Percentiles rank a stretch among this genome's conserved stretches.
Evolutionary conservation across 2,329 filamentous ascomycete species (phyloP).

Genomic region (Pseudocercospora fuligena): DNA sequence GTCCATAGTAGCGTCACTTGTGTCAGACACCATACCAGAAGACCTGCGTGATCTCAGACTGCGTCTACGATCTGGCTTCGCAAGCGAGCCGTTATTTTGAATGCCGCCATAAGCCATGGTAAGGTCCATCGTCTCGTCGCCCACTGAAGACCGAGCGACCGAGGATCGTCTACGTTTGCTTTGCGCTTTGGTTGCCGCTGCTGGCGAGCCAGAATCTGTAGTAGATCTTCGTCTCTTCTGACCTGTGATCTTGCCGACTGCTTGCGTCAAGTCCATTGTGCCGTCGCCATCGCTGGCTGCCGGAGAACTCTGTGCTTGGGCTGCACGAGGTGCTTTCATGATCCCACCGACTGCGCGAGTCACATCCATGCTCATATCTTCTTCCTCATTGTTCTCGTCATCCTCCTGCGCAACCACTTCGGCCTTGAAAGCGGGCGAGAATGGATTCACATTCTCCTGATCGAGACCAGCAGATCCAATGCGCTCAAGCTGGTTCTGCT

Average conservation of each 20-base stretch:
- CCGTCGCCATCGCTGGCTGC: conserved; percentile 46
- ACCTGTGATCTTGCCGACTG: conserved; percentile 56
- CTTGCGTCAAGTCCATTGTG: conserved; percentile 62
- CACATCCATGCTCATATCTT: conserved; percentile 91
- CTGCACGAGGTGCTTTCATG: conserved; percentile 53
- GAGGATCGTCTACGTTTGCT: conserved; percentile 45
- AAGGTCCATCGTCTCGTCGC: conserved; percentile 50
- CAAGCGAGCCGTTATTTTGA: conserved; percentile 32
- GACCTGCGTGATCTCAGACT: conserved; percentile 44
- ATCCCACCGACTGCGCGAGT: conserved; percentile 84
- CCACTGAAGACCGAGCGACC: conserved; percentile 42
- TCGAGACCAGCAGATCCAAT: conserved; percentile 41
- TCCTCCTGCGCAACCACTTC: conserved; percentile 35
- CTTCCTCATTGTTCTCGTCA: conserved; percentile 47
- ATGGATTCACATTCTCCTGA: conserved; percentile 58
- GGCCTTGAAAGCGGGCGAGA: conserved; percentile 50
- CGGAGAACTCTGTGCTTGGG: conserved; percentile 43
- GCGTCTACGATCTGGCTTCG: conserved; percentile 33
- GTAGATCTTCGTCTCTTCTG: conserved; percentile 52
- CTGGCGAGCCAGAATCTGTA: conserved; percentile 42
- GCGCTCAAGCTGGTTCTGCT: conserved; percentile 50
- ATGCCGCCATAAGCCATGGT: conserved; percentile 46
- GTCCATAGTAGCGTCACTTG: conserved; percentile 60
- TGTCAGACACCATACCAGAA: conserved; percentile 41
- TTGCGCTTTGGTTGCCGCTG: conserved; percentile 19